Evolutionary conservation across 768 basidiomycete genomes (phyloP).

Genomic region (Hericium rajendrae): DNA sequence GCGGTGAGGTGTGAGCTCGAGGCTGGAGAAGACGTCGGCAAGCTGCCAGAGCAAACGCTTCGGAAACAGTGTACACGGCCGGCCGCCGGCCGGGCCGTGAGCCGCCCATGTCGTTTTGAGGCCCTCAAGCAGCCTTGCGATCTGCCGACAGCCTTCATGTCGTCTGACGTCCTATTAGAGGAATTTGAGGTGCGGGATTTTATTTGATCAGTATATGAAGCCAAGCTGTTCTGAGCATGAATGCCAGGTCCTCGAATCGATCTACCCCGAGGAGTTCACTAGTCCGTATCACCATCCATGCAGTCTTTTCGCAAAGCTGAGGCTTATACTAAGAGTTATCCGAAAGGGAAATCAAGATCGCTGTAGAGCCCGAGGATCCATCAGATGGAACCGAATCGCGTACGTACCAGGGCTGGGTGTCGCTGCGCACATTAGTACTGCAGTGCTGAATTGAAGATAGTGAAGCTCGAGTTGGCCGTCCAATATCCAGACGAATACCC

Average conservation of each 20-base stretch:
- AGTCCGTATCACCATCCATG: conserved; percentile 47
- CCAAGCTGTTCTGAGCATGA: conserved; percentile 7
- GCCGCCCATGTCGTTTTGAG: too few species aligned
- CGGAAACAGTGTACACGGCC: too few species aligned
- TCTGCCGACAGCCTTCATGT: conserved; percentile 32
- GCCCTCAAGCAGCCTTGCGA: too few species aligned
- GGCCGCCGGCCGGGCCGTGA: too few species aligned
- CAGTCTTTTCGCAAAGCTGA: conserved; percentile 32
- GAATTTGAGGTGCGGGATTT: conserved; percentile 69
- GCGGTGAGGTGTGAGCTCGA: background rate
- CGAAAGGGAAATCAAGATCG: conserved; percentile 72
- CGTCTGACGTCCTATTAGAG: conserved; percentile 63
- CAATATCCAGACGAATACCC: conserved; percentile 80
- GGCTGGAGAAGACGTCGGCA: background rate
- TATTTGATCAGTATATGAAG: conserved; percentile 6
- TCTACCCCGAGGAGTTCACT: conserved; percentile 89
- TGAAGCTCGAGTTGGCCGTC: conserved; percentile 63
- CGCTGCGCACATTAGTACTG: background rate
- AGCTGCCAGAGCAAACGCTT: background rate
- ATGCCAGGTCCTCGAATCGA: conserved; percentile 80
- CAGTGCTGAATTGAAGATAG: conserved; percentile 29
- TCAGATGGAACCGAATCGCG: conserved; percentile 51
- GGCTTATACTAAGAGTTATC: conserved; percentile 65
- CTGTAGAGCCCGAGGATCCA: conserved; percentile 78
- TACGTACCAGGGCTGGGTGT: conserved; percentile 23